phyloP scores from a whole-genome alignment of 2,329 filamentous ascomycete genomes.

The Sporothrix variecibatus region DNA sequence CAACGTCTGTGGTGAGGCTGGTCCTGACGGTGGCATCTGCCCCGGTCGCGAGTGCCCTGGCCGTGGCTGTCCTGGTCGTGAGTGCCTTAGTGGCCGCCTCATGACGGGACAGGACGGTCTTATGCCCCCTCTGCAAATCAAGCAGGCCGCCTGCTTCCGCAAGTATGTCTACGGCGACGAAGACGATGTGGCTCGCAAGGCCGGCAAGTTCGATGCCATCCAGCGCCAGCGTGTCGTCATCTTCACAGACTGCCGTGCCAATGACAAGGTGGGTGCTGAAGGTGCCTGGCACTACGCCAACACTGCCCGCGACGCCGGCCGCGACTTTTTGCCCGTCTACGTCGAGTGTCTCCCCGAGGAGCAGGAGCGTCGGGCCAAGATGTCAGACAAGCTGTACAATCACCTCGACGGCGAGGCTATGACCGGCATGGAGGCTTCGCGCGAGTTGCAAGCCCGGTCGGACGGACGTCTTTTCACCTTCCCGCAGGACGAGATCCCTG shows the following conservation, averaged over 20 bases:
- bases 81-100: not conserved
- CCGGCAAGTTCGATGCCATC: slow-evolving; percentile 27
- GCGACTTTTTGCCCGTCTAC: slow-evolving; percentile 36
- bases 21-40: not conserved
- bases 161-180: slow-evolving; percentile 33
- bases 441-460: slow-evolving; percentile 23
- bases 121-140: not conserved
- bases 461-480: slow-evolving; percentile 29
- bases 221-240: slow-evolving; percentile 29
- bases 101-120: not conserved
- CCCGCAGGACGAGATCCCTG: slow-evolving; percentile 20
- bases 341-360: slow-evolving; percentile 34
- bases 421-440: slow-evolving; percentile 8
- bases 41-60: not conserved
- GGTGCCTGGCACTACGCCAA: slow-evolving; percentile 33
- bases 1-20: not conserved
- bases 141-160: slow-evolving; percentile 33
- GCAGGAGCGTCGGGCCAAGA: slow-evolving; percentile 33
- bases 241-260: slow-evolving; percentile 37
- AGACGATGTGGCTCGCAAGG: not conserved
- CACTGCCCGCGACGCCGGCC: slow-evolving; percentile 33
- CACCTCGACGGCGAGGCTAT: slow-evolving; percentile 19
- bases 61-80: not conserved
- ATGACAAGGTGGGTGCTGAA: slow-evolving; percentile 33
- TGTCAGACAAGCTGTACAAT: slow-evolving; percentile 30